Evolutionary conservation across 176 grass and related monocot genomes (phyloP), one percentile per base, ranked within the genome.

Genomic region (Miscanthus lutarioriparius): DNA sequence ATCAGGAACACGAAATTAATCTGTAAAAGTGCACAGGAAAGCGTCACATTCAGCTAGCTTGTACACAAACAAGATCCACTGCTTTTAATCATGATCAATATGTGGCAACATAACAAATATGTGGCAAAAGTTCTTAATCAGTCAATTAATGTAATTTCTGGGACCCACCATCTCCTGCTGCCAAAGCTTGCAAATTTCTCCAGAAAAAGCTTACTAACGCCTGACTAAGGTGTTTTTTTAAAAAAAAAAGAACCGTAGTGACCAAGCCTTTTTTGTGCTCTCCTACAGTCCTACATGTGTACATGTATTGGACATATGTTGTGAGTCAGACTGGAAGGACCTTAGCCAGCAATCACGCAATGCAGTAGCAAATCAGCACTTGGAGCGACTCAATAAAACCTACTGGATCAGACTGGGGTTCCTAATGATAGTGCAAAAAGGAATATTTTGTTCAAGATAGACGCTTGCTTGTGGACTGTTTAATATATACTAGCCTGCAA

Each of bases 1-100:
- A 91, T 93, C 84, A 94, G 90, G 65, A 97, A 88, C 79, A 97
- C 92, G 39, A 97, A 97, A 87, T 97, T 80, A 67, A 94, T 97
- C 95, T 94, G 86, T 6, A 38, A 27, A 80, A 67, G 36, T 1
- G 22, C 22, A 61, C 12, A 87, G 37, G 10, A 56, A 25, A 80
- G n/a, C 5, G 2, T 4, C 0, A 53, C 49, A 53, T 64, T 81
- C 35, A 81, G 53, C 23, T 15, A 37, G 19, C 62, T 14, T 37
- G 20, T 4, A 64, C 3, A 36, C 47, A 80, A 47, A 61, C 48
- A 43, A 67, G 74, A 79, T 78, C 56, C 33, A 68, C 14, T 10
- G 19, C 33, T 53, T 59, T 9, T 59, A 59, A 23, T 59, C 54
- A 59, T 59, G 54, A 59, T 59, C 22, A 59, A 59, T 59, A 59